Base-by-base conservation (phyloP, 106 monocot species). In the Dendrobium catenatum region DNA sequence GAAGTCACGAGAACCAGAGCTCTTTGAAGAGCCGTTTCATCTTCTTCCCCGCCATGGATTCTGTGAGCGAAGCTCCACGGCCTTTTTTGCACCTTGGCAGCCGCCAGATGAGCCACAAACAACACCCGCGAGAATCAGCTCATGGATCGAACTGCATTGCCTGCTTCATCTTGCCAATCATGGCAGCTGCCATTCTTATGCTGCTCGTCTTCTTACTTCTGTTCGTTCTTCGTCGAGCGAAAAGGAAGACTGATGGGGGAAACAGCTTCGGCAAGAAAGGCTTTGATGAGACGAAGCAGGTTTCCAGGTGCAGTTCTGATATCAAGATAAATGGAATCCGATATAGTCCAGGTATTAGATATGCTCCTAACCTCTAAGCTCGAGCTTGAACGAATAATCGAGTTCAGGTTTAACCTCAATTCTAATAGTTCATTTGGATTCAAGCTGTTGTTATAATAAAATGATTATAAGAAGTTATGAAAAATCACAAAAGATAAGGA, bases 341-440 rank as follows among this genome's bases (percentile, higher is more conserved):
- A 11, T 85, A 81, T 29, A 85, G 77, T n/a, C 80, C 80, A 44
- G 85, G 81, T 85, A 29, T 44, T 40, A 2, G 22, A 41, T 11
- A 4, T 19, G 44, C 22, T 6, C 20, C 9, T 66, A 26, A 1
- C 10, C 3, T 76, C 8, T 42, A 42, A 8, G 20, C 6, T 75
- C 7, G 13, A 24, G 4, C 15, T 46, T 46, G 46, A 46, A 6
- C 9, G 9, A 46, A 7, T 6, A 46, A 46, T 46, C 46, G 46
- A 43, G 77, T 46, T 43, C 24, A 4, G 17, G 77, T 9, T 75
- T 42, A 17, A 9, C 8, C 46, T 46, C 46, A 46, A 46, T 46
- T 46, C 46, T 46, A 9, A 9, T 46, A 46, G 9, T 46, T 46
- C 9, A 46, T 46, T 46, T 46, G 9, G 46, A 46, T 9, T 7